Conservation (phyloP, 768 basidiomycete genomes). For the Neoboletus subvelutipes region DNA sequence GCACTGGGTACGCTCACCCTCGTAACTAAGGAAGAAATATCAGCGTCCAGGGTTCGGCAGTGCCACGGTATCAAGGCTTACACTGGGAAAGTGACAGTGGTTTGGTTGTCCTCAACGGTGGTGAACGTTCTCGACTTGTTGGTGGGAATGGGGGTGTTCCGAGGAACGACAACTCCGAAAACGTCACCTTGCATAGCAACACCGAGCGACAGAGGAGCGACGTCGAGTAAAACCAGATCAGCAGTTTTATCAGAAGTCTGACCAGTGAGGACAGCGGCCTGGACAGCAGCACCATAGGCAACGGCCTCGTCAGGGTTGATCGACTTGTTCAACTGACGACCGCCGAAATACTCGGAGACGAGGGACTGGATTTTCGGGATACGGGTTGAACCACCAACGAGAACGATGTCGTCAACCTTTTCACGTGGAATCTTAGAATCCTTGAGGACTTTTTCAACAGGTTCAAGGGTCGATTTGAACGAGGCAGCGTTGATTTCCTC, state of each 20-base stretch:
- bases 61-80: conserved; percentile 35
- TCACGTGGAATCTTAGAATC: conserved; percentile 97
- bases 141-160: conserved; percentile 99
- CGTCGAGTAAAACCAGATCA: conserved; percentile 97
- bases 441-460: conserved; percentile 98
- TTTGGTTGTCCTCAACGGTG: conserved; percentile 99
- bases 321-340: conserved; percentile 98
- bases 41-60: background rate
- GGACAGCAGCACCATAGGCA: conserved; percentile 99
- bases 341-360: conserved; percentile 98
- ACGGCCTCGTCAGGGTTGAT: conserved; percentile 99
- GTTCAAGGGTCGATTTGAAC: conserved; percentile 98
- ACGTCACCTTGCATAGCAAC: conserved; percentile 99
- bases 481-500: conserved; percentile 96
- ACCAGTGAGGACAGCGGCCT: conserved; percentile 97
- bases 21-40: conserved; percentile 57
- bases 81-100: conserved; percentile 99
- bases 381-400: conserved; percentile 99
- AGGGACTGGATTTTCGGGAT: conserved; percentile 99
- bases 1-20: conserved; percentile 99
- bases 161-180: conserved; percentile 98
- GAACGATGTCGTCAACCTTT: conserved; percentile 98
- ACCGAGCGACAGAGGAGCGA: conserved; percentile 97
- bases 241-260: conserved; percentile 99
- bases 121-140: conserved; percentile 99